Conservation (phyloP, 2,329 filamentous ascomycete genomes). For the Aureobasidium sp. region DNA sequence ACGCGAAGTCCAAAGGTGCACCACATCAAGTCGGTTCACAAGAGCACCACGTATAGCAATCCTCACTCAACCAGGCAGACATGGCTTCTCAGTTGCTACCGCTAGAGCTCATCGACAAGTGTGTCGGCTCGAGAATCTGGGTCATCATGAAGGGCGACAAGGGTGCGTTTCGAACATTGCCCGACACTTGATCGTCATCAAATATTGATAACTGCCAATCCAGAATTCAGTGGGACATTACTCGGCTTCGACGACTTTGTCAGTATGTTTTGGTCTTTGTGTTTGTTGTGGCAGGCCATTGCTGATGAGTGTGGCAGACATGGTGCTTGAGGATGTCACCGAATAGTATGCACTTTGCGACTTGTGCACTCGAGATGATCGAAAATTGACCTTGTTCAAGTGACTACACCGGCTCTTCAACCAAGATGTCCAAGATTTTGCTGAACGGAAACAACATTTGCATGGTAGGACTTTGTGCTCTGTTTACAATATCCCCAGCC, state of each 20-base stretch:
- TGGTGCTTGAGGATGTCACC: constrained; percentile 95
- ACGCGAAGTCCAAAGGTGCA: neutral
- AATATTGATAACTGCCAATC: constrained; percentile 18
- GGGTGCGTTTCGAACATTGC: constrained; percentile 50
- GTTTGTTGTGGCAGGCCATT: constrained; percentile 4
- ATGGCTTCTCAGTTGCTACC: constrained; percentile 30
- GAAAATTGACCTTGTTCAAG: constrained; percentile 40
- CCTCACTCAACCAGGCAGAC: neutral
- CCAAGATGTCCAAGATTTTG: constrained; percentile 87
- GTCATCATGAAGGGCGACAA: constrained; percentile 99
- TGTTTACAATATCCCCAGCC: neutral
- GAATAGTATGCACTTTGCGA: constrained; percentile 75
- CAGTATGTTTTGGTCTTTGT: constrained; percentile 60
- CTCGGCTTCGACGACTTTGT: constrained; percentile 99
- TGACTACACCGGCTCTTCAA: constrained; percentile 82
- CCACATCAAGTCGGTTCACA: neutral
- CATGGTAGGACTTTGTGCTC: too few species aligned
- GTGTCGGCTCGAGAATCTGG: constrained; percentile 95
- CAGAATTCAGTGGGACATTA: constrained; percentile 92
- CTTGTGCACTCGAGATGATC: neutral
- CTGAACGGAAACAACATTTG: constrained; percentile 98
- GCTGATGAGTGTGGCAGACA: constrained; percentile 54
- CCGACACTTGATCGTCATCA: constrained; percentile 14
- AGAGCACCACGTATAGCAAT: neutral
- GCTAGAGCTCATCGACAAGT: constrained; percentile 92